Percentiles rank a stretch among this genome's conserved stretches.
Conservation (phyloP, 2,329 filamentous ascomycete genomes). For the Diaporthe aspalathi region DNA sequence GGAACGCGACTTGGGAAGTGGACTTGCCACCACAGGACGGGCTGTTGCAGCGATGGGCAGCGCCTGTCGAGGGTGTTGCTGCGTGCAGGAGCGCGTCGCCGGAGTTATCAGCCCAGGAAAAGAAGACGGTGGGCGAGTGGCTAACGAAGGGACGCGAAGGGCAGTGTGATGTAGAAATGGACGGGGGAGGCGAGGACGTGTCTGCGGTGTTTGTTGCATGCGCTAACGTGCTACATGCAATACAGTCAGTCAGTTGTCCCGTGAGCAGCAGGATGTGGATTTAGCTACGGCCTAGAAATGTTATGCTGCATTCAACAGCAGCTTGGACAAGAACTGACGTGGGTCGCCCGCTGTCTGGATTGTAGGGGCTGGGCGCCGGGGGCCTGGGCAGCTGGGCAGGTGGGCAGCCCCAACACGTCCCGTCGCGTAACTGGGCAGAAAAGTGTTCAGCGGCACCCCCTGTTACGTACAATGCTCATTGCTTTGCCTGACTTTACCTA, state of each 20-base stretch:
- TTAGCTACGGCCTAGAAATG: slow-evolving; percentile 7
- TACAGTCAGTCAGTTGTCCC: neutral
- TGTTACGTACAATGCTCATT: neutral
- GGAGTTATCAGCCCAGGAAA: neutral
- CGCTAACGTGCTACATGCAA: neutral
- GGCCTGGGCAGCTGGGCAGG: neutral
- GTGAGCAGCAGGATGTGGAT: neutral
- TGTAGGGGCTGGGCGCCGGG: slow-evolving; percentile 10
- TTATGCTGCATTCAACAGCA: neutral
- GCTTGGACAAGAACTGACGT: slow-evolving; percentile 23
- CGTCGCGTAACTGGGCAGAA: slow-evolving; percentile 32
- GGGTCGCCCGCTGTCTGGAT: slow-evolving; percentile 32
- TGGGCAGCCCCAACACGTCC: slow-evolving; percentile 13
- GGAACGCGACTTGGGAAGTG: slow-evolving; percentile 29
- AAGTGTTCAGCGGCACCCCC: slow-evolving; percentile 21
- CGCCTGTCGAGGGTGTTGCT: neutral
- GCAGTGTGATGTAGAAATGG: neutral
- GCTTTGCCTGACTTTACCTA: neutral
- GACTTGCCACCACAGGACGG: slow-evolving; percentile 14
- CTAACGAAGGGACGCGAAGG: neutral
- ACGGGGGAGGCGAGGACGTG: neutral
- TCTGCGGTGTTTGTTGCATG: slow-evolving; percentile 14
- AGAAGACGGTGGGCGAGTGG: neutral
- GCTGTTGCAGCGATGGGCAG: neutral
- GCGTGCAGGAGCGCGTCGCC: slow-evolving; percentile 4